Evolutionary conservation across 768 basidiomycete genomes (phyloP).

Genomic region (Inosperma sp.): DNA sequence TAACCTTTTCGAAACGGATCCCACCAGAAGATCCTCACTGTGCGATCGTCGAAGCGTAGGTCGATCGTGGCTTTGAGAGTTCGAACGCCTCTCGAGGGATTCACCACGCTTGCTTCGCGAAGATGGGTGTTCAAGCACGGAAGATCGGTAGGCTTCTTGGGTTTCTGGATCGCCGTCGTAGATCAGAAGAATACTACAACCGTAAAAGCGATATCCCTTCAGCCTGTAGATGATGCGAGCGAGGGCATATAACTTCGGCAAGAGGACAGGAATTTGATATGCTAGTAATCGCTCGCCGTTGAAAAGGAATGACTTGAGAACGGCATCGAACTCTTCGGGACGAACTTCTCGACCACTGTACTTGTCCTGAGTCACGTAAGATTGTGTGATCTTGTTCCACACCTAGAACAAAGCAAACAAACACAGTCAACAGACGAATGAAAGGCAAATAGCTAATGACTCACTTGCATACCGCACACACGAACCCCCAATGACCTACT

Average conservation of each 20-base stretch:
- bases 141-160: constrained; percentile 68
- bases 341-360: constrained; percentile 91
- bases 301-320: constrained; percentile 77
- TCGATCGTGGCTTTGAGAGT: constrained; percentile 40
- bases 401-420: constrained; percentile 49
- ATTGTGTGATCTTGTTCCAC: constrained; percentile 82
- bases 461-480: constrained; percentile 98
- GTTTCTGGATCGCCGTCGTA: constrained; percentile 93
- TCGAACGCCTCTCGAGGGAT: constrained; percentile 61
- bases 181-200: constrained; percentile 92
- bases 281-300: constrained; percentile 81
- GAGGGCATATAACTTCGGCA: constrained; percentile 91
- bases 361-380: constrained; percentile 92
- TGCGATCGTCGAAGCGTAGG: constrained; percentile 64
- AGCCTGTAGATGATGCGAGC: constrained; percentile 85
- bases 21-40: constrained; percentile 73
- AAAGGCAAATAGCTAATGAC: constrained; percentile 25
- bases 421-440: constrained; percentile 7
- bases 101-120: constrained; percentile 73
- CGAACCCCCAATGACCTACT: constrained; percentile 87
- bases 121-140: constrained; percentile 58
- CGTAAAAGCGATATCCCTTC: constrained; percentile 97
- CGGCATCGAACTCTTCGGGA: constrained; percentile 76
- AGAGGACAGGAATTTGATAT: constrained; percentile 87
- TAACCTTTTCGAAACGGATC: constrained; percentile 60